Conservation (phyloP, 805 yeast genomes). For the Candida golubevii region DNA sequence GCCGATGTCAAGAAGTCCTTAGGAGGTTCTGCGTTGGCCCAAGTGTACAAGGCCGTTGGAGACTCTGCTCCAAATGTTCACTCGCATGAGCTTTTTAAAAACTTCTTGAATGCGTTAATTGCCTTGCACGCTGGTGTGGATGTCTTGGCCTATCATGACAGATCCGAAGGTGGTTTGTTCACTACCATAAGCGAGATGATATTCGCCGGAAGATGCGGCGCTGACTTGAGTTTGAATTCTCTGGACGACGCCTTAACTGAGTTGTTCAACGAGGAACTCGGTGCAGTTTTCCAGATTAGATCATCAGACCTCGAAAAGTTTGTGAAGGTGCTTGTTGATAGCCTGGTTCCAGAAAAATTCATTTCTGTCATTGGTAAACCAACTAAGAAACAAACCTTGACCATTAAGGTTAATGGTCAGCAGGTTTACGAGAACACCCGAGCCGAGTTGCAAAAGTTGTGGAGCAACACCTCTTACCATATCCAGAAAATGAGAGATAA, state of each 20-base stretch:
- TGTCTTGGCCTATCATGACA: slow-evolving; percentile 89
- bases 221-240: slow-evolving; percentile 48
- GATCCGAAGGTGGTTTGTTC: slow-evolving; percentile 94
- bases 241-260: slow-evolving; percentile 46
- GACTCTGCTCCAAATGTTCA: slow-evolving; percentile 78
- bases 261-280: slow-evolving; percentile 89
- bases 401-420: slow-evolving; percentile 44
- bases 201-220: slow-evolving; percentile 88
- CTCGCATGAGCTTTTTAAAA: slow-evolving; percentile 56
- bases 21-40: slow-evolving; percentile 95
- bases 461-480: slow-evolving; percentile 87
- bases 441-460: slow-evolving; percentile 68
- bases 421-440: slow-evolving; percentile 53
- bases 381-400: slow-evolving; percentile 46
- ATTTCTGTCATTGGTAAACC: slow-evolving; percentile 71
- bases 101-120: slow-evolving; percentile 64
- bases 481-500: slow-evolving; percentile 92
- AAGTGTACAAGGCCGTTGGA: slow-evolving; percentile 88
- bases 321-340: slow-evolving; percentile 46
- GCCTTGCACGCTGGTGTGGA: slow-evolving; percentile 62
- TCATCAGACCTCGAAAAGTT: slow-evolving; percentile 52
- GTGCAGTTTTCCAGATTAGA: slow-evolving; percentile 88
- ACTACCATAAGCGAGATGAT: slow-evolving; percentile 92
- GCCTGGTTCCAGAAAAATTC: slow-evolving; percentile 52
- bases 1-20: slow-evolving; percentile 50